A percentile compares a stretch with the other conserved stretches of the same genome.
Evolutionary conservation across 192 early-diverging fungal species (phyloP).

Genomic region (Dimargaris cristalligena): DNA sequence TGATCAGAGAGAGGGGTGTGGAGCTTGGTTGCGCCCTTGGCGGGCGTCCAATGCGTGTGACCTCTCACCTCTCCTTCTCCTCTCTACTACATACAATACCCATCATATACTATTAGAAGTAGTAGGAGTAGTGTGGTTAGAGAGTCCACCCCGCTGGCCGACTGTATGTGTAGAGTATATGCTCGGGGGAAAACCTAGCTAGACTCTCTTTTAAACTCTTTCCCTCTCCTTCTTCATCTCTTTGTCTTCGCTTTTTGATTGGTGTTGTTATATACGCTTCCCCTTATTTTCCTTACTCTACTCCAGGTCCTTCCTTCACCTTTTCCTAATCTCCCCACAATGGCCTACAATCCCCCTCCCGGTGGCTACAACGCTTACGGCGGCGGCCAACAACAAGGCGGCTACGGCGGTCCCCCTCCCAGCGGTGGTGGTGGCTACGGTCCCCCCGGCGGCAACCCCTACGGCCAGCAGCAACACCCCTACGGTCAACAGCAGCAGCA

Average conservation of each 20-base stretch:
- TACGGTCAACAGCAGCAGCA: neutral
- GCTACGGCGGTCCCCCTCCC: neutral
- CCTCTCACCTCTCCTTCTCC: too few species aligned
- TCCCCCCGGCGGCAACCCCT: slow-evolving; percentile 1
- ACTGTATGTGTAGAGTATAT: too few species aligned
- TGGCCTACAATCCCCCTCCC: slow-evolving; percentile 12
- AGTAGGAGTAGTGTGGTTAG: too few species aligned
- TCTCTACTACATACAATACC: too few species aligned
- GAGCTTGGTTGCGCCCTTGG: too few species aligned
- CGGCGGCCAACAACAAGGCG: neutral
- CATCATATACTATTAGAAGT: too few species aligned
- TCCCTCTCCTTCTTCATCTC: neutral
- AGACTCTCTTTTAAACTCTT: too few species aligned
- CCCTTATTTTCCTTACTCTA: neutral
- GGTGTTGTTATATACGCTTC: neutral
- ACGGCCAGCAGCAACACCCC: slow-evolving; percentile 12
- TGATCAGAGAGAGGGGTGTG: too few species aligned
- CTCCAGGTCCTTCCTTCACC: neutral
- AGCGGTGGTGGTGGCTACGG: slow-evolving; percentile 2
- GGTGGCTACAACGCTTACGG: slow-evolving; percentile 2
- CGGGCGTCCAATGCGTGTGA: too few species aligned
- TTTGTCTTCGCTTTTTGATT: neutral
- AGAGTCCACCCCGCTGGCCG: too few species aligned
- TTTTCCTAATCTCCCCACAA: neutral
- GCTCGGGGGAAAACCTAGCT: too few species aligned